Conservation (phyloP, 148 eudicot species). For the Fallopia convolvulus region DNA sequence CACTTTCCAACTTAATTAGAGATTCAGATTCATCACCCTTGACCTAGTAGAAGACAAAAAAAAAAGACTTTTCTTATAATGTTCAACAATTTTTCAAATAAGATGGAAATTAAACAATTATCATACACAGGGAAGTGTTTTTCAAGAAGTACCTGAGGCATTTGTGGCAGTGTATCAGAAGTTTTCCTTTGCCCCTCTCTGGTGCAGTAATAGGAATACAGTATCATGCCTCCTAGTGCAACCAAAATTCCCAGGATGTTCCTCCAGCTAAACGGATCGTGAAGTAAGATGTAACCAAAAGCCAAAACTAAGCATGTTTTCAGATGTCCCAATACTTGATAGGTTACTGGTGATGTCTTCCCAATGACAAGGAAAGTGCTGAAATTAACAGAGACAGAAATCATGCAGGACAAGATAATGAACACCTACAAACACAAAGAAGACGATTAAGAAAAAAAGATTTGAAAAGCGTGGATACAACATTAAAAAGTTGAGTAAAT, state of each 20-base stretch:
- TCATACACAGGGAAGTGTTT: background rate
- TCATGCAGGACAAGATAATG: constrained; percentile 73
- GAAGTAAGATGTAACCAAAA: constrained; percentile 73
- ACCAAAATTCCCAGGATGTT: constrained; percentile 69
- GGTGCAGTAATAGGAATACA: constrained; percentile 80
- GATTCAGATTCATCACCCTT: constrained; percentile 12
- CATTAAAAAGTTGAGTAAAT: background rate
- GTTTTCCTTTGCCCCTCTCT: constrained; percentile 27
- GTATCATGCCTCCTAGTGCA: constrained; percentile 80
- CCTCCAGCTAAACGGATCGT: constrained; percentile 75
- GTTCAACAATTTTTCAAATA: no score
- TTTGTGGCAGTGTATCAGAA: background rate
- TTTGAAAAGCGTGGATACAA: background rate
- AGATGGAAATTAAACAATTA: background rate
- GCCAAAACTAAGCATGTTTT: constrained; percentile 89
- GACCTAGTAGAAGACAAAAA: background rate
- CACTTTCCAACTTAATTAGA: constrained; percentile 7
- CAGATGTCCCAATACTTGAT: constrained; percentile 85
- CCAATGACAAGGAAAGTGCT: constrained; percentile 94
- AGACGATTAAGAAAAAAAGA: background rate
- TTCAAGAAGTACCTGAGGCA: constrained; percentile 29
- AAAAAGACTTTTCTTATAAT: background rate
- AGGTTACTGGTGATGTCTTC: constrained; percentile 94
- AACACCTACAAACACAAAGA: constrained; percentile 43
- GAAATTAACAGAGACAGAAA: constrained; percentile 85